Evolutionary conservation across 2,329 filamentous ascomycete species (phyloP).

Genomic region (Penicillium glabrum): DNA sequence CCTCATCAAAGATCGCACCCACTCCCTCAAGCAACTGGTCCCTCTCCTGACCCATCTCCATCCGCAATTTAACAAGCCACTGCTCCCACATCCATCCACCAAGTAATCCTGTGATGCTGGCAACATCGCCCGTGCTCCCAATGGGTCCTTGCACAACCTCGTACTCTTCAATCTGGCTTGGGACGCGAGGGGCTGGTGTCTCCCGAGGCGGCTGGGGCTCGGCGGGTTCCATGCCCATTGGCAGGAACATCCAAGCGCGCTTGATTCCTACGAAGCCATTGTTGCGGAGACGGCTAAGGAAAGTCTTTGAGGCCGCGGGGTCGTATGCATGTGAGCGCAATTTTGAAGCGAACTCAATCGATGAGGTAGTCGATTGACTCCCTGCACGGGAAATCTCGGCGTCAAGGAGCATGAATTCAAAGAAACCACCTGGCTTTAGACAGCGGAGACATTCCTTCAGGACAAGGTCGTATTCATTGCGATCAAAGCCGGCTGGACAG

Average conservation of each 20-base stretch:
- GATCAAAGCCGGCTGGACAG: conserved; percentile 62
- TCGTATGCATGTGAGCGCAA: conserved; percentile 91
- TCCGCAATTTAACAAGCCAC: conserved; percentile 86
- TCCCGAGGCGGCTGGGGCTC: conserved; percentile 48
- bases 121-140: conserved; percentile 71
- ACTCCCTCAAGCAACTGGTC: conserved; percentile 56
- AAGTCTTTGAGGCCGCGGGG: conserved; percentile 76
- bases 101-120: conserved; percentile 75
- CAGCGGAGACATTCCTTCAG: conserved; percentile 84
- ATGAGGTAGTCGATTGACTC: conserved; percentile 74
- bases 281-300: conserved; percentile 70
- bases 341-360: conserved; percentile 87
- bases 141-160: conserved; percentile 58
- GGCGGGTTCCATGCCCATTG: conserved; percentile 63
- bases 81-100: conserved; percentile 94
- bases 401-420: conserved; percentile 89
- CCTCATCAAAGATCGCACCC: conserved; percentile 60
- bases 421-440: conserved; percentile 86
- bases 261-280: conserved; percentile 79
- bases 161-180: conserved; percentile 46
- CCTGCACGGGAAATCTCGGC: conserved; percentile 86
- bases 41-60: conserved; percentile 73
- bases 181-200: conserved; percentile 39
- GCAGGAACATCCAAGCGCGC: conserved; percentile 84
- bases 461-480: conserved; percentile 86